A percentile compares a stretch with the other conserved stretches of the same genome.
Conservation (phyloP, 2,329 filamentous ascomycete genomes). For the Karstenula rhodostoma region DNA sequence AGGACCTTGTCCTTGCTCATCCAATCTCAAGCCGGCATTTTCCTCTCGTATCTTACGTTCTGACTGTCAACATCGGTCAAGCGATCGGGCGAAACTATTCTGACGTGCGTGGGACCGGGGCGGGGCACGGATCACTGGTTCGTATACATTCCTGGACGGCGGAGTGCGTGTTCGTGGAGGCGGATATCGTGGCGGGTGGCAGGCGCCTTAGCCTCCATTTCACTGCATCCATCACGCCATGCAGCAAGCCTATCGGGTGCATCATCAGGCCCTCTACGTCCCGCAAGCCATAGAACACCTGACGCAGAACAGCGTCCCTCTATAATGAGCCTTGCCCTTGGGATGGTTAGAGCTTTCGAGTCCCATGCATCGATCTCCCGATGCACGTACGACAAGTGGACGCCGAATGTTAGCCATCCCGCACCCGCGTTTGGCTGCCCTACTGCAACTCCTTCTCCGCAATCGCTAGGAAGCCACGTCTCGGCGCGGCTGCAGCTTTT, state of each 20-base stretch:
- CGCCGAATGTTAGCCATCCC: background rate
- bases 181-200: background rate
- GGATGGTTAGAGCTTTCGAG: background rate
- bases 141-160: background rate
- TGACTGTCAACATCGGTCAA: background rate
- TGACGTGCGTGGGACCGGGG: background rate
- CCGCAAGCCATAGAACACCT: slow-evolving; percentile 3
- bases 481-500: background rate
- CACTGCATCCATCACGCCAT: slow-evolving; percentile 7
- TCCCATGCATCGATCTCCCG: slow-evolving; percentile 12
- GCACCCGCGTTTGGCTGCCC: background rate
- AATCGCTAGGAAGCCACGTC: slow-evolving; percentile 1
- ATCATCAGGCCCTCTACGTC: background rate
- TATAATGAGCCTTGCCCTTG: background rate
- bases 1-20: background rate
- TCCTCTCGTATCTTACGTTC: background rate
- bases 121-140: slow-evolving; percentile 10
- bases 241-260: background rate
- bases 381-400: background rate
- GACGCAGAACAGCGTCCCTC: background rate
- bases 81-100: background rate
- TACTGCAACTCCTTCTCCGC: background rate
- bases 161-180: background rate
- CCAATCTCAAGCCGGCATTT: background rate
- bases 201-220: background rate